Evolutionary conservation across 23 red algal genomes (phyloP).

Genomic region (Gracilariopsis chorda): DNA sequence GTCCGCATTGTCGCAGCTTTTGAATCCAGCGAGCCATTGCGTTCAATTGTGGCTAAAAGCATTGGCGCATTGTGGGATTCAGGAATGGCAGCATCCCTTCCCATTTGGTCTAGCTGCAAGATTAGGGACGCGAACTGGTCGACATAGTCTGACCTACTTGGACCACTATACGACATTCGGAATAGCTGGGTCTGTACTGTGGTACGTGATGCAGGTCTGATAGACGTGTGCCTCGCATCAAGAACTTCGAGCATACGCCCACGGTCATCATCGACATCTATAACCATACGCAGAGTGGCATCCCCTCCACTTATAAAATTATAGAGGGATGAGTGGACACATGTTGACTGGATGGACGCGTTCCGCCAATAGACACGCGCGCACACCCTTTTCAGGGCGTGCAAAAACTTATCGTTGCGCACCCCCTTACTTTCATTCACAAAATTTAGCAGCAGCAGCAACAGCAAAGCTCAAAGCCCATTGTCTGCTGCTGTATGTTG

Average conservation of each 20-base stretch:
- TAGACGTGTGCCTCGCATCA: background rate
- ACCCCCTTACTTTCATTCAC: too few relatives aligned
- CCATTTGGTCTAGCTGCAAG: background rate
- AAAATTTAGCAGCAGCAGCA: too few relatives aligned
- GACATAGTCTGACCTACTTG: background rate
- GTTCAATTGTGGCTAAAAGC: background rate
- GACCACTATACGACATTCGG: conserved; percentile 11
- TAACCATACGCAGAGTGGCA: background rate
- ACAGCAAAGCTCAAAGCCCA: too few relatives aligned
- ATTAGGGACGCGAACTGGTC: background rate
- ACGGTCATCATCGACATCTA: background rate
- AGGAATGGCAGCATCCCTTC: background rate
- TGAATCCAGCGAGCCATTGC: background rate
- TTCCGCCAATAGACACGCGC: background rate
- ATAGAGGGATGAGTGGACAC: background rate
- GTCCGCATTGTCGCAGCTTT: background rate
- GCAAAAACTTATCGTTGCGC: too few relatives aligned
- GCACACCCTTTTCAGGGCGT: background rate
- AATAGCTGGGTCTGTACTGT: background rate
- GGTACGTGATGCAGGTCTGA: background rate
- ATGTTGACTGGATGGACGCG: background rate
- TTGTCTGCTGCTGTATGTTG: too few relatives aligned
- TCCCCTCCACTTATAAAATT: background rate
- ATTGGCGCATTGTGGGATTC: background rate
- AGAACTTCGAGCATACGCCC: background rate